Conservation (phyloP, 176 grass and related monocot genomes). For the Raddia guianensis region DNA sequence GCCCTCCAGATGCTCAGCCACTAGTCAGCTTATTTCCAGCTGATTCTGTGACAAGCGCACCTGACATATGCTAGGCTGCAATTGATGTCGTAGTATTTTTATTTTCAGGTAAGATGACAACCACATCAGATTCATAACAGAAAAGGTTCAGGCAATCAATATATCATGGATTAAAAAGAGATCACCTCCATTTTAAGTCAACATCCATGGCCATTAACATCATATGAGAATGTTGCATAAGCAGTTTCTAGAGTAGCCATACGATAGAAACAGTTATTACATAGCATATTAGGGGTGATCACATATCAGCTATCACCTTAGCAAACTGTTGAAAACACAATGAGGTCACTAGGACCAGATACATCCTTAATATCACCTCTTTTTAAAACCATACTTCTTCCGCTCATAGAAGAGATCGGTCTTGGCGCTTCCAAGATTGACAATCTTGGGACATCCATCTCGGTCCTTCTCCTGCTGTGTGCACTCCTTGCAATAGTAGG, state of each 20-base stretch:
- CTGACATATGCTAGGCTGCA: neutral
- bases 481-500: constrained; percentile 90
- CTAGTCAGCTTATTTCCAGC: neutral
- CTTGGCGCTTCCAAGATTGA: constrained; percentile 84
- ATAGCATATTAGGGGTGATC: neutral
- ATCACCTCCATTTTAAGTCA: constrained; percentile 12
- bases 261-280: constrained; percentile 21
- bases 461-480: constrained; percentile 87
- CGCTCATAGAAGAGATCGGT: constrained; percentile 85
- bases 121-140: neutral
- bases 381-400: constrained; percentile 66
- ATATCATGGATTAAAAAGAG: too few species aligned
- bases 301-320: neutral
- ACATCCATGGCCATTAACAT: constrained; percentile 15
- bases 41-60: neutral
- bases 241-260: neutral
- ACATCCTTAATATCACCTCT: constrained; percentile 36
- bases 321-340: neutral
- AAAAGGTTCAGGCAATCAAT: neutral
- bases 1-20: neutral
- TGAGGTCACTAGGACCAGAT: neutral
- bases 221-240: constrained; percentile 1
- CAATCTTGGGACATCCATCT: constrained; percentile 84
- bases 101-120: neutral
- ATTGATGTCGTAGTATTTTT: neutral